Percentiles rank a stretch among this genome's conserved stretches.
These are phyloP conservation scores for Fomes fomentarius DNA, from an alignment of 1,284 basidiomycete species.

Conservation along the genomic window DNA sequence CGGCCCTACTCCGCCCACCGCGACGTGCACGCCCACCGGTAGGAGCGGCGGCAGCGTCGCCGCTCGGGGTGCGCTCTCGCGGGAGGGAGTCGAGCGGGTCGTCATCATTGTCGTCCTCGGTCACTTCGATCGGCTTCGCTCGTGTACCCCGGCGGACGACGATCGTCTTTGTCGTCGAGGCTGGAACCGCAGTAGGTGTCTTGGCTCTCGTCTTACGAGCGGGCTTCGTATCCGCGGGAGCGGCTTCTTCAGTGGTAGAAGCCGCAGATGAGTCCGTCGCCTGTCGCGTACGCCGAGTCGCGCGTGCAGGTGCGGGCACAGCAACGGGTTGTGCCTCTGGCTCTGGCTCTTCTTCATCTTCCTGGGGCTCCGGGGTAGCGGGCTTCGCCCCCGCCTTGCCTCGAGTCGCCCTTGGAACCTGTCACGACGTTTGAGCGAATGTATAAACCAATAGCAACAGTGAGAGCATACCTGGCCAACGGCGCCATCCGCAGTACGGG, in stretches of 20 bases:
- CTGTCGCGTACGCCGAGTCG: slow-evolving; percentile 16
- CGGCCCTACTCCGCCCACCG: slow-evolving; percentile 28
- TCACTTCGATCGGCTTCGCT: slow-evolving; percentile 21
- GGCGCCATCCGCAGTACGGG: slow-evolving; percentile 22
- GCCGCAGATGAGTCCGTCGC: slow-evolving; percentile 18
- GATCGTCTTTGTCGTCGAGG: slow-evolving; percentile 14
- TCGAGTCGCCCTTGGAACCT: slow-evolving; percentile 7
- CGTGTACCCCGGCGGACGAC: slow-evolving; percentile 21
- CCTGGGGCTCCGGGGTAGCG: slow-evolving; percentile 13
- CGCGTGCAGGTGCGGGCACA: slow-evolving; percentile 3
- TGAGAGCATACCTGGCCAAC: slow-evolving; percentile 16
- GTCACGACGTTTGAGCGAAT: neutral
- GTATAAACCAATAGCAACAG: too few species aligned
- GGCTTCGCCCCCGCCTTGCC: slow-evolving; percentile 15
- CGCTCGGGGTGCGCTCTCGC: slow-evolving; percentile 13
- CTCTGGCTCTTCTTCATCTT: slow-evolving; percentile 15
- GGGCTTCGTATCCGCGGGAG: slow-evolving; percentile 16
- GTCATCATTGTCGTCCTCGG: slow-evolving; percentile 23
- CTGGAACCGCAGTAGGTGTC: slow-evolving; percentile 26
- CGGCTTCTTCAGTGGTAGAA: slow-evolving; percentile 8
- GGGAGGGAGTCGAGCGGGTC: slow-evolving; percentile 27
- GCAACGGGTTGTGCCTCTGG: neutral
- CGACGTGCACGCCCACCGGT: slow-evolving; percentile 25
- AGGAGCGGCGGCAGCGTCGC: slow-evolving; percentile 8
- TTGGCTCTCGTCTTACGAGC: slow-evolving; percentile 25